Percentiles rank a stretch among this genome's conserved stretches.
Conservation (phyloP, 2,329 filamentous ascomycete species). For the Colletotrichum lentis region DNA sequence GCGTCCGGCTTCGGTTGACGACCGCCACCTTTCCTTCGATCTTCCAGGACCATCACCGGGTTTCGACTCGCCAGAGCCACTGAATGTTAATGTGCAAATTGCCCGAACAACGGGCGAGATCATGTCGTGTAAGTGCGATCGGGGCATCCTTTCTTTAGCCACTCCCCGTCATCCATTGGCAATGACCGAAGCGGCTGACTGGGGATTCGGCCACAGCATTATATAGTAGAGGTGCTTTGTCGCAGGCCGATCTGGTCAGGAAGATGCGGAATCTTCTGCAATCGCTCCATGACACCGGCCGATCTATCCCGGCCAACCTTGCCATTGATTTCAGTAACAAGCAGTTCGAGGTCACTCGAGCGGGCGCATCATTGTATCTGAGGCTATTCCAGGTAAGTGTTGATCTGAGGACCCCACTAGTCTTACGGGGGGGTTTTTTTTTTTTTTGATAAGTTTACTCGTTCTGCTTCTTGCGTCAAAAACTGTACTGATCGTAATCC, state of each 20-base stretch:
- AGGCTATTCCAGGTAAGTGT: conserved; percentile 42
- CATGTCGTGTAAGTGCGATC: conserved; percentile 41
- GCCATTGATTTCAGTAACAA: conserved; percentile 41
- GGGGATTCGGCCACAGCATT: conserved; percentile 34
- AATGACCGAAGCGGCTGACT: background rate
- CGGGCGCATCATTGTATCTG: conserved; percentile 43
- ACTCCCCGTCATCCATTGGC: background rate
- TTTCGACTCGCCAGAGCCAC: conserved; percentile 41
- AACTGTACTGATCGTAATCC: background rate
- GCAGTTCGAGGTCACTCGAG: conserved; percentile 39
- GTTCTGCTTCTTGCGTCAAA: too few species aligned
- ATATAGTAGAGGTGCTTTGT: conserved; percentile 41
- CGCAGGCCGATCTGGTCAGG: conserved; percentile 42
- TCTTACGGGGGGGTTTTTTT: too few species aligned
- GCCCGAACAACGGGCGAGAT: conserved; percentile 44
- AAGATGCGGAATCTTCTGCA: conserved; percentile 40
- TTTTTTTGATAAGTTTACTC: too few species aligned
- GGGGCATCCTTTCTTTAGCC: rapidly evolving
- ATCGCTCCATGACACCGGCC: conserved; percentile 40
- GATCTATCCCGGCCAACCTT: conserved; percentile 41
- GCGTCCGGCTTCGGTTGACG: conserved; percentile 42
- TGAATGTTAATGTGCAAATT: conserved; percentile 44
- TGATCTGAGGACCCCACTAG: too few species aligned
- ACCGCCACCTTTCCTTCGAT: conserved; percentile 43
- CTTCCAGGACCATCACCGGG: conserved; percentile 41